These are phyloP conservation scores for Monilinia laxa DNA, from an alignment of 2,329 filamentous ascomycete species.

Conservation along the genomic window DNA sequence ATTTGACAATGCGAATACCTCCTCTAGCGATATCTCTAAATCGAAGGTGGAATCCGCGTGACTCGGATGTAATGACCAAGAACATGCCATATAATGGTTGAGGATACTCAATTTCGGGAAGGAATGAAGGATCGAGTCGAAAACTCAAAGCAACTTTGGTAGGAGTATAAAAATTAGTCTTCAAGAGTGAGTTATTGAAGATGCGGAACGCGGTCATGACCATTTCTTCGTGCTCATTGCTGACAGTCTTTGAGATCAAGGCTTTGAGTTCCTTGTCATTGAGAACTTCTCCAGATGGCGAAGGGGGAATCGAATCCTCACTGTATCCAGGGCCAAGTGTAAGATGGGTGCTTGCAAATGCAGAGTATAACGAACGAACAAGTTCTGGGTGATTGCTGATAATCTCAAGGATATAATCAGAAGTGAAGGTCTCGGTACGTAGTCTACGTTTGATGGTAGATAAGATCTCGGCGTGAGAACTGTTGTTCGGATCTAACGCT, in stretches of 20 bases:
- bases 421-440: conserved; percentile 94
- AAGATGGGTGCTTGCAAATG: conserved; percentile 86
- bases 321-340: conserved; percentile 53
- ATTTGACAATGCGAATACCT: conserved; percentile 98
- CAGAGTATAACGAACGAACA: conserved; percentile 82
- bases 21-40: conserved; percentile 97
- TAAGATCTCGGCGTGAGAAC: conserved; percentile 75
- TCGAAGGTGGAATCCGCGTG: conserved; percentile 92
- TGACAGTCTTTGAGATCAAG: conserved; percentile 74
- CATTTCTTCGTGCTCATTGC: conserved; percentile 95
- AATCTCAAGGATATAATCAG: conserved; percentile 97
- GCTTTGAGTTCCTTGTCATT: conserved; percentile 72
- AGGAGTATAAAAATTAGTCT: conserved; percentile 93
- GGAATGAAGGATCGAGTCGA: conserved; percentile 83
- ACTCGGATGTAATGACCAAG: conserved; percentile 94
- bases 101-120: conserved; percentile 89
- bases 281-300: conserved; percentile 64
- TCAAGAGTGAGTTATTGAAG: conserved; percentile 90
- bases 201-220: conserved; percentile 96
- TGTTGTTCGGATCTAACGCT: conserved; percentile 78
- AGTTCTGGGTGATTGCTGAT: conserved; percentile 87
- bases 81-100: conserved; percentile 97
- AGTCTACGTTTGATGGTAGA: conserved; percentile 94
- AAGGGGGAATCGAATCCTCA: conserved; percentile 54
- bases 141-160: conserved; percentile 98